Percentiles rank a stretch among this genome's conserved stretches.
phyloP scores from a whole-genome alignment of 75 land plant species.

The Isoetes taiwanensis region DNA sequence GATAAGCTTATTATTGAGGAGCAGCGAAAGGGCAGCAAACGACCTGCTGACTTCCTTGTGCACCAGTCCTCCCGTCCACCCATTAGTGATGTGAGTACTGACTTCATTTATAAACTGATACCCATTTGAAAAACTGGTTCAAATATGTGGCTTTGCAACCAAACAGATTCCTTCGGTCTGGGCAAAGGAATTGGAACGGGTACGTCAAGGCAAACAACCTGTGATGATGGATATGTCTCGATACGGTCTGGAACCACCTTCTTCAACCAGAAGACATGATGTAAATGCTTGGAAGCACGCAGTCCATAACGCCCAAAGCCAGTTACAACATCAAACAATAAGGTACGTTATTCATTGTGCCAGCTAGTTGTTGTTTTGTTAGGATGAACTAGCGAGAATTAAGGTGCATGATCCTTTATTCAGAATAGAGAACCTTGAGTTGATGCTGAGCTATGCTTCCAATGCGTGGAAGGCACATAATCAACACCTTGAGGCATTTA shows the following conservation, averaged over 20 bases:
- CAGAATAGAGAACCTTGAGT: conserved; percentile 77
- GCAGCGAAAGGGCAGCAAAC: conserved; percentile 59
- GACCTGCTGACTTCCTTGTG: conserved; percentile 79
- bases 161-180: conserved; percentile 77
- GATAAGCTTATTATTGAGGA: conserved; percentile 79
- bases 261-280: conserved; percentile 53
- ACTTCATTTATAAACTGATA: too few species aligned
- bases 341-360: conserved; percentile 25
- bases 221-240: conserved; percentile 50
- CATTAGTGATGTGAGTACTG: too few species aligned
- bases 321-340: conserved; percentile 61
- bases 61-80: too few species aligned
- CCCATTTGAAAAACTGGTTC: too few species aligned
- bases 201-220: conserved; percentile 80
- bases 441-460: conserved; percentile 68
- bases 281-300: conserved; percentile 70
- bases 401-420: not conserved
- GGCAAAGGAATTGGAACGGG: conserved; percentile 77
- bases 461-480: conserved; percentile 66
- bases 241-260: conserved; percentile 67
- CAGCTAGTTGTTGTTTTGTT: not conserved
- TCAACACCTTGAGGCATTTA: conserved; percentile 55
- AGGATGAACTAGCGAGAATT: not conserved
- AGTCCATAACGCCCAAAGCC: conserved; percentile 59
- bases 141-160: too few species aligned